Evolutionary conservation across 768 basidiomycete species (phyloP), one percentile per base, ranked within the genome.

Genomic region (Suillus discolor): DNA sequence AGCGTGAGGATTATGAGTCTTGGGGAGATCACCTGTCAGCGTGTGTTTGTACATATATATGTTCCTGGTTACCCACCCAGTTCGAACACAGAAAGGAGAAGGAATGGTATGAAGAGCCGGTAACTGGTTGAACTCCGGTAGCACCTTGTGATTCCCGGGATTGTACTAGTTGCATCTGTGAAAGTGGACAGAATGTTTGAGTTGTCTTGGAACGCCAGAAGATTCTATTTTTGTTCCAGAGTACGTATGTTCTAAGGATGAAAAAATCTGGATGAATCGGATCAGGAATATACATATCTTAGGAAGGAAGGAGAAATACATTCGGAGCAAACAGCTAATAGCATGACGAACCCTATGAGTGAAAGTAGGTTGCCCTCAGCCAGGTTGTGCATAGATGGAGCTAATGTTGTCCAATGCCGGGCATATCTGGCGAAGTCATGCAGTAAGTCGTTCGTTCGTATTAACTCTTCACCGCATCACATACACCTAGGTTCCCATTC

Each of bases 141-240:
- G 55, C 55, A 57, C 34, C 55, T 34, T 36, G 55, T 57, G 12
- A 57, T 57, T 6, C 55, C 55, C 12, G 55, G 55, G 11, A 57
- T 57, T 20, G 12, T 6, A 13, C 55, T 57, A 2, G 12, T 38
- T 1, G 34, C 20, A 36, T n/a, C 55, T 57, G n/a, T 36, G 6
- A 38, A 57, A 57, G 34, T 12, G 25, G 5, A 51, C 18, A 44
- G 45, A 20, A 45, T 45, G 18, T 12, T 20, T 38, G 20, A 57
- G 2, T n/a, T 3, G 12, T 57, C 1, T 20, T 57, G 34, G 13
- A 57, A 36, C 5, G 11, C 18, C 11, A n/a, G 34, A 51, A 25
- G 9, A 54, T 31, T 18, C 5, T 31, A 20, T 54, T 54, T 7
- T 31, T 31, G 8, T 31, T 20, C 28, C 53, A 54, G 18, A 54